Base-by-base conservation (phyloP, 2,329 filamentous ascomycete species). In the Penicillium sp. region DNA sequence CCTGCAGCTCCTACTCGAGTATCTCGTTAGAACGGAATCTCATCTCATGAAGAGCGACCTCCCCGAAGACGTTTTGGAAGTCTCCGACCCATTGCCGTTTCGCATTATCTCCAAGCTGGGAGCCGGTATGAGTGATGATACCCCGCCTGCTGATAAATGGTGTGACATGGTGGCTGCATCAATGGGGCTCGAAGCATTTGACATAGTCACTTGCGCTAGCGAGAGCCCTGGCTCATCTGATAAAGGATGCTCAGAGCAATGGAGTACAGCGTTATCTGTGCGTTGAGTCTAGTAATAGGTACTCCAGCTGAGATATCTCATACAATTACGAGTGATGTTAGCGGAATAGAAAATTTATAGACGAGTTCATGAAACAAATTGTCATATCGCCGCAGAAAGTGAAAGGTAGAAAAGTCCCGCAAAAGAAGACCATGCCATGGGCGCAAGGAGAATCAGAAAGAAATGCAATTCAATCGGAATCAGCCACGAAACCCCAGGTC, bases 131-230 rank as follows among this genome's bases (percentile, higher is more conserved):
- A 20, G 13, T 4, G 28, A 43, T 36, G 31, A 51, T n/a, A 38
- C 57, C 11, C 46, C 43, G 0, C 46, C 57, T 5, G 53, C 58
- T 6, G 53, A 57, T 33, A 48, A 56, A 40, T 63, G 61, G 58
- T 50, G 61, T 27, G 61, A 63, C 40, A 33, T 52, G 36, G 61
- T 62, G 22, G 61, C 58, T 35, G 60, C 61, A n/a, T 62, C 61
- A 13, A 58, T 63, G 57, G 61, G 58, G 5, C 51, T 63, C 24
- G 61, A 57, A 18, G 59, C 58, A 24, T 54, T 63, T 24, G 53
- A 57, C 4, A 44, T 63, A 5, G 25, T 60, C 38, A 53, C 47
- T 11, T 49, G 3, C 18, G 50, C 44, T 9, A 38, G 4, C 5
- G 36, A 40, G n/a, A 45, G 22, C 10, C 30, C 44, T 18, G 30